Evolutionary conservation across 225 moss, liverwort and hornwort species (phyloP).

Genomic region (Antitrichia curtipendula): DNA sequence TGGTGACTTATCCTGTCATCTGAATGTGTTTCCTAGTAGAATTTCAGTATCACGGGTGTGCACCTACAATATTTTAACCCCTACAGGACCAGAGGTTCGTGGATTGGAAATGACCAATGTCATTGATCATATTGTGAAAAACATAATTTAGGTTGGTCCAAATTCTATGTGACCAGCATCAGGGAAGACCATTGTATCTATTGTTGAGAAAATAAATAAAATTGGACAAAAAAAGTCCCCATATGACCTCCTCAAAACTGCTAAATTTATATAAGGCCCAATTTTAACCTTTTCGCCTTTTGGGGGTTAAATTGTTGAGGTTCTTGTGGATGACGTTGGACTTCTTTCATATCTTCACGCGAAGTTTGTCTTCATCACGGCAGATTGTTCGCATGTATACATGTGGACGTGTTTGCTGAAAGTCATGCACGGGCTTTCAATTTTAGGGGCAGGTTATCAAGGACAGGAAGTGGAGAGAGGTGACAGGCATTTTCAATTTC

Average conservation of each 20-base stretch:
- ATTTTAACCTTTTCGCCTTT: background rate
- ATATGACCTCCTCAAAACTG: background rate
- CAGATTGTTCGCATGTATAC: background rate
- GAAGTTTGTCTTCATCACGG: background rate
- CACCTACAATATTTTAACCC: background rate
- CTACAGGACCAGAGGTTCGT: background rate
- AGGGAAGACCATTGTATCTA: background rate
- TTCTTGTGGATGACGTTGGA: background rate
- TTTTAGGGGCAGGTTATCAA: constrained; percentile 51
- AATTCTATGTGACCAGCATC: background rate
- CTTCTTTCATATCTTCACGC: background rate
- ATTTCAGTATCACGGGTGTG: background rate
- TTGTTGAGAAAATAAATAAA: background rate
- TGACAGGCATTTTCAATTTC: constrained; percentile 52
- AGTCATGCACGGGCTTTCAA: background rate
- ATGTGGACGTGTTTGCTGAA: background rate
- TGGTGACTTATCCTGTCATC: background rate
- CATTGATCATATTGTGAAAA: background rate
- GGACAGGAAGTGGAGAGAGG: constrained; percentile 85
- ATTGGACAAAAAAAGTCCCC: background rate
- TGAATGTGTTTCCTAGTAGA: background rate
- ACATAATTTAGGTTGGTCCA: background rate
- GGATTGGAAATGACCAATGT: background rate
- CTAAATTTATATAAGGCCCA: background rate
- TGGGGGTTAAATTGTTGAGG: background rate